Evolutionary conservation across 2,329 filamentous ascomycete genomes (phyloP), one percentile per base, ranked within the genome.

Genomic region (Trichothecium sympodiale): DNA sequence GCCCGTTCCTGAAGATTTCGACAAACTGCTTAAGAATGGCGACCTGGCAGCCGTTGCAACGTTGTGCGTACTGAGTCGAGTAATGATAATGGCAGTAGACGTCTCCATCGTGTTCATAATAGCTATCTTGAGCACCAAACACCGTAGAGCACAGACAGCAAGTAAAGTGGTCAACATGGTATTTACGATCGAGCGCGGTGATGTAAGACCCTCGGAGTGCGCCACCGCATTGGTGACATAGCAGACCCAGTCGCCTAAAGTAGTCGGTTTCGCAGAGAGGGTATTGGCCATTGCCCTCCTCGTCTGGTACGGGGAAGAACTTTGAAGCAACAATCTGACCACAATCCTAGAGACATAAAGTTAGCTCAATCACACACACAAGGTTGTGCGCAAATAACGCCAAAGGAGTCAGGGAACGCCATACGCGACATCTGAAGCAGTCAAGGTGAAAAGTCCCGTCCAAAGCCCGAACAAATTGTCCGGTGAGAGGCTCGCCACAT

Each of bases 61-160:
- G 75, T 55, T 96, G 89, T 26, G 91, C 91, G 54, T 95, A 96
- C 52, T 87, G 86, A 13, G 91, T 98, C 10, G 89, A 96, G 59
- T 98, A 98, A 60, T 98, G 91, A 56, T 93, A 98, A 57, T 98
- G 91, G 58, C 91, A 98, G 59, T 94, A 98, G 17, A 98, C 91
- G 49, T 85, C 83, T 44, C 86, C 82, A 50, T 95, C 88, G 53
- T 98, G 91, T 59, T 98, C 91, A 60, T 98, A 98, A 59, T 98
- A 98, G 56, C 88, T 95, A 65, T 98, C 91, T 52, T 94, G 86
- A 6, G 91, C 91, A 35, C 91, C 91, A 54, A 98, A 98, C n/a
- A 96, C 83, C 2, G 91, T 96, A 4, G 88, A 83, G 55, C 91
- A 98, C 23, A 95, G 78, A 9, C 88, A 96, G 61, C 91, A 98